These are phyloP conservation scores for Gracilaria domingensis DNA, from an alignment of 23 red algal species.

Conservation along the genomic window DNA sequence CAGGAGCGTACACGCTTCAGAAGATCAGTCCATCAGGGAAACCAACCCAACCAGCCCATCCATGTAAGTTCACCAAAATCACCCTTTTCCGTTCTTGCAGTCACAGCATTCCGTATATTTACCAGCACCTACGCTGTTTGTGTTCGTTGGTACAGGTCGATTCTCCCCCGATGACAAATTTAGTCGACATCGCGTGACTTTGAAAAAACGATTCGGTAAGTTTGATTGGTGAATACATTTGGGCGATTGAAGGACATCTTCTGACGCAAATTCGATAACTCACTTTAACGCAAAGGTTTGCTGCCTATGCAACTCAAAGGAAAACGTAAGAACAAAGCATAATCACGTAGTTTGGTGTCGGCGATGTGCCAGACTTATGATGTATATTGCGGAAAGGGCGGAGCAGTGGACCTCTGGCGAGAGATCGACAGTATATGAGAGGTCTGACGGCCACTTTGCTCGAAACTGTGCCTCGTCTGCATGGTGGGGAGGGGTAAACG, in stretches of 20 bases:
- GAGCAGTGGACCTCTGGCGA: not conserved
- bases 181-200: constrained; percentile 77
- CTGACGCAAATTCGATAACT: not conserved
- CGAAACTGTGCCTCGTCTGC: no score
- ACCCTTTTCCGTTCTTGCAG: not conserved
- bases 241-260: not conserved
- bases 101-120: not conserved
- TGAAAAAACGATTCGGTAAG: constrained; percentile 92
- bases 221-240: not conserved
- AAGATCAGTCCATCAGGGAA: constrained; percentile 60
- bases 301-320: constrained; percentile 34
- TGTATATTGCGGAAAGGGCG: not conserved
- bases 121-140: not conserved
- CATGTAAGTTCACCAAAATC: constrained; percentile 58
- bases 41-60: constrained; percentile 80
- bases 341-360: not conserved
- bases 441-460: no score
- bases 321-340: constrained; percentile 12
- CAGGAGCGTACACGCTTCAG: constrained; percentile 78
- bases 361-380: not conserved
- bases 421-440: no score
- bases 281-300: not conserved
- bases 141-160: constrained; percentile 57
- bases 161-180: constrained; percentile 95
- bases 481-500: no score